Percentiles rank a stretch among this genome's conserved stretches.
phyloP scores from a whole-genome alignment of 2,329 filamentous ascomycete species.

The Botryotinia convoluta region DNA sequence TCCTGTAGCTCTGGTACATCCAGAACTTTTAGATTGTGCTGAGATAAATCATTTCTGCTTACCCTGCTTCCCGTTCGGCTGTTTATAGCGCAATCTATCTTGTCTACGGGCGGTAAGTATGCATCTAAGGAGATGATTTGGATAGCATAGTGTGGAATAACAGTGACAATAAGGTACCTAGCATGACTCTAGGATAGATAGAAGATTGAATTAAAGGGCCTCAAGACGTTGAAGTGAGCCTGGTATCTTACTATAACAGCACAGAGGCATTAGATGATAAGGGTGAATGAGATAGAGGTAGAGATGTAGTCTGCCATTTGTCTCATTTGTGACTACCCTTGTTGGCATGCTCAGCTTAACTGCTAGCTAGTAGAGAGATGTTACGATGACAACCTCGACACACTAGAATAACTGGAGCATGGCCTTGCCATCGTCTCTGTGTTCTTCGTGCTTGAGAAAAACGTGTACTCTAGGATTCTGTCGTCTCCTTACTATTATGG shows the following conservation, averaged over 20 bases:
- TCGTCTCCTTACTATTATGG: not conserved
- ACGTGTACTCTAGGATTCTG: not conserved
- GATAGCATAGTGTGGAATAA: not conserved
- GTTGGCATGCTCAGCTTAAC: not conserved
- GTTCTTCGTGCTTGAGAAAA: not conserved
- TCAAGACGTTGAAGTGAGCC: not conserved
- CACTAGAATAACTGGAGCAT: not conserved
- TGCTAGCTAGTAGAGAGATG: not conserved
- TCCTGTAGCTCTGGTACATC: too few relatives aligned
- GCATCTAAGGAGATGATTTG: not conserved
- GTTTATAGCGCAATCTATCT: not conserved
- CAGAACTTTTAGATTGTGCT: too few relatives aligned
- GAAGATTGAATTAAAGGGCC: not conserved
- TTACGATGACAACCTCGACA: not conserved
- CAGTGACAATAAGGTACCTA: not conserved
- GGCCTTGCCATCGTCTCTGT: not conserved
- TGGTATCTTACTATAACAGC: not conserved
- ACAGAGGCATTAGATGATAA: not conserved
- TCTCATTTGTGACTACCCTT: not conserved
- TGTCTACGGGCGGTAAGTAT: not conserved
- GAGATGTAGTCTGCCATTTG: not conserved
- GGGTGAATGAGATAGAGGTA: not conserved
- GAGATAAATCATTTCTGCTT: too few relatives aligned
- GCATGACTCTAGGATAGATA: not conserved
- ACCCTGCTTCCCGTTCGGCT: not conserved